Evolutionary conservation across 2,329 filamentous ascomycete genomes (phyloP).

Genomic region (Epichloe scottii): DNA sequence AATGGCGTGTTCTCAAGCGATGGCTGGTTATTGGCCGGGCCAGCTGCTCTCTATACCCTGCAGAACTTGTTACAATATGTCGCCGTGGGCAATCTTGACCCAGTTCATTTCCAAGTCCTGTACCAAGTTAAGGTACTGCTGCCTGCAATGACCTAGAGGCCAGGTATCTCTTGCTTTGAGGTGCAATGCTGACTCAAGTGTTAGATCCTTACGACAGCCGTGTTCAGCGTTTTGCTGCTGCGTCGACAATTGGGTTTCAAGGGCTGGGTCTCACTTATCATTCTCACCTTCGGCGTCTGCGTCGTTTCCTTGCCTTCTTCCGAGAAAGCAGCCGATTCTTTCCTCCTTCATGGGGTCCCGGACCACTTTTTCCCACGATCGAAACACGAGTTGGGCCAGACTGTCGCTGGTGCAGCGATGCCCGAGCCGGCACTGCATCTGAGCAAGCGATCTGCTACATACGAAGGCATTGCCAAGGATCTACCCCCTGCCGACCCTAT

Average conservation of each 20-base stretch:
- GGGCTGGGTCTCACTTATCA: constrained; percentile 68
- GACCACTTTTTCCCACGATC: constrained; percentile 66
- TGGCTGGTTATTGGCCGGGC: constrained; percentile 88
- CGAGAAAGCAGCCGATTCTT: constrained; percentile 39
- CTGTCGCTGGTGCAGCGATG: constrained; percentile 13
- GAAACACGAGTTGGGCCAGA: constrained; percentile 60
- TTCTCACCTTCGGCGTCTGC: constrained; percentile 71
- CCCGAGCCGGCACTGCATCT: constrained; percentile 14
- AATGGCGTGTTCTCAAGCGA: constrained; percentile 76
- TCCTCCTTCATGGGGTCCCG: constrained; percentile 50
- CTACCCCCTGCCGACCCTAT: constrained; percentile 31
- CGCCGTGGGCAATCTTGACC: constrained; percentile 79
- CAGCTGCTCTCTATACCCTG: constrained; percentile 76
- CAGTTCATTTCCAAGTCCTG: constrained; percentile 84
- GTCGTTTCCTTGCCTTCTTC: constrained; percentile 69
- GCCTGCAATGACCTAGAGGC: neutral
- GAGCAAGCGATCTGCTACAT: constrained; percentile 67
- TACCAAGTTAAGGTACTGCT: constrained; percentile 75
- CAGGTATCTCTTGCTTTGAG: neutral
- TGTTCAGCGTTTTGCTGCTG: constrained; percentile 74
- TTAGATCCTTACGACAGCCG: constrained; percentile 71
- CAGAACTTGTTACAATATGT: constrained; percentile 93
- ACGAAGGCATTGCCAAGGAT: constrained; percentile 69
- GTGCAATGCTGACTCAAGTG: neutral
- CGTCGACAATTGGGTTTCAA: constrained; percentile 55